phyloP scores from a whole-genome alignment of 2,329 filamentous ascomycete genomes.

The Dactylonectria estremocensis region DNA sequence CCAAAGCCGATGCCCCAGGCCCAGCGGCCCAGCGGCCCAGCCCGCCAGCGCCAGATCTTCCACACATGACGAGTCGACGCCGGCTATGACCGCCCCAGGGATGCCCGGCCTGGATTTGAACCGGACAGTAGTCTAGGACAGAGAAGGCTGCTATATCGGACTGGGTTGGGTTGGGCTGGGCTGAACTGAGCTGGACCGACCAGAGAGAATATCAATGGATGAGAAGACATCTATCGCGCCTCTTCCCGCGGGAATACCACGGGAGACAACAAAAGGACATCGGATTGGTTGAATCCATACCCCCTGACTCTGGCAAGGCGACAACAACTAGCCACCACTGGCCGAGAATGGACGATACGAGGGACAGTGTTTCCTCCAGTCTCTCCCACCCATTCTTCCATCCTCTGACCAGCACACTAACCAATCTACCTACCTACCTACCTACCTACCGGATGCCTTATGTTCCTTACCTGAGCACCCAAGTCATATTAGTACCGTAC shows the following conservation, averaged over 20 bases:
- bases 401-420: neutral
- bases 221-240: constrained; percentile 21
- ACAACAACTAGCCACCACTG: constrained; percentile 34
- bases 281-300: constrained; percentile 31
- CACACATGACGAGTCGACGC: neutral
- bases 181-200: neutral
- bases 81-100: constrained; percentile 5
- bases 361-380: constrained; percentile 10
- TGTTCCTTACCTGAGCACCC: neutral
- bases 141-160: neutral
- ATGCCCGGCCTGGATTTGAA: neutral
- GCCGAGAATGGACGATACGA: constrained; percentile 28
- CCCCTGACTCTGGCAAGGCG: constrained; percentile 26
- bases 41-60: constrained; percentile 23
- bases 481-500: neutral
- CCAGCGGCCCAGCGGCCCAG: constrained; percentile 20
- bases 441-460: neutral
- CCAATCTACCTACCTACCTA: no score
- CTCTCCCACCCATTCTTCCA: neutral
- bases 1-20: constrained; percentile 23
- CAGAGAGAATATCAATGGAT: neutral
- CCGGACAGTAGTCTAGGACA: constrained; percentile 10
- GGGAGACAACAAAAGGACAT: constrained; percentile 32
- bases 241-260: constrained; percentile 29
- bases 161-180: no score